Base-by-base conservation (phyloP, 208 protist genomes). In the Crithidia mellificae region DNA sequence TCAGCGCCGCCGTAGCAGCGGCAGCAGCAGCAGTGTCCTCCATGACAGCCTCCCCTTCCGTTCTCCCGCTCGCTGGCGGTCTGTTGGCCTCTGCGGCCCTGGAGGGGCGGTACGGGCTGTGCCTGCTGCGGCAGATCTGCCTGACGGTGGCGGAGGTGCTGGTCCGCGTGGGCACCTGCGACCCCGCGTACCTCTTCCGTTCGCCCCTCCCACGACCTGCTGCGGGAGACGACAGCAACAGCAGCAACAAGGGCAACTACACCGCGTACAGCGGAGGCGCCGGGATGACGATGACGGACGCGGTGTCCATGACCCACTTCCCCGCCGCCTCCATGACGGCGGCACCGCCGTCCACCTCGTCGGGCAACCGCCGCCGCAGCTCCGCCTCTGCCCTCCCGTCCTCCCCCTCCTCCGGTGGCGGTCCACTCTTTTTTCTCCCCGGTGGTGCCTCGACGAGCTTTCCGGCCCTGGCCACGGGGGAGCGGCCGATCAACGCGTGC, bases 141-240 rank as follows among this genome's bases (percentile, higher is more conserved):
- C 63, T 94, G 39, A 54, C 84, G 3, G 63, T 91, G 8, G 84
- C 82, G 12, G 85, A 94, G 56, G 64, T 86, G 17, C 74, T 94
- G 14, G 78, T 87, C 12, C 46, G 62, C 11, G 64, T 91, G 46
- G 81, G 80, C 11, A 68, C 74, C 6, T 76, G 76, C 46, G 84
- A 94, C 39, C 47, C 74, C 0, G 62, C 63, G 5, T 88, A 88
- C 63, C 72, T 83, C 43, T 76, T 56, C 70, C 63, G 27, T 11
- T 36, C 53, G 3, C 24, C 46, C 19, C 32, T 43, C 22, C 27
- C 32, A 43, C 15, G 14, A 32, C 50, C 22, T 36, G 2, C 27
- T 25, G 12, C 50, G 22, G 20, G 11, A n/a, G 22, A 11, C 39
- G 15, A 34, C 24, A 38, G 0, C 44, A 20, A 47, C 8, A 50